Conservation (phyloP, 163 green algal genomes). For the Trebouxiophyceae sp. region DNA sequence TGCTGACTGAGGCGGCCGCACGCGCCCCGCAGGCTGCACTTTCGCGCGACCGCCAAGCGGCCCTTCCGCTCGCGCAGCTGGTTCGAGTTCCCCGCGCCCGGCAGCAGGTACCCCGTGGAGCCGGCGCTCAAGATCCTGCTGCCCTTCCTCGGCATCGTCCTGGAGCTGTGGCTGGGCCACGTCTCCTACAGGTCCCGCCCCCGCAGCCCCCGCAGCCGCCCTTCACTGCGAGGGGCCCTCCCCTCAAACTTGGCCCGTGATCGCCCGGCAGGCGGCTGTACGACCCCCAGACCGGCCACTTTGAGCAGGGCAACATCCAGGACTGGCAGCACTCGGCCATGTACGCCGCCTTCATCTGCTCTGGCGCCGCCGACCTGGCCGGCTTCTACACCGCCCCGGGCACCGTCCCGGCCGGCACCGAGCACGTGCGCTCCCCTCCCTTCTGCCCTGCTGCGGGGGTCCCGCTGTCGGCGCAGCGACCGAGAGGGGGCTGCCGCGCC, state of each 20-base stretch:
- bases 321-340: conserved; percentile 58
- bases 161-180: conserved; percentile 55
- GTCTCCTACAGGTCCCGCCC: conserved; percentile 27
- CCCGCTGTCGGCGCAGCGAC: too few relatives aligned
- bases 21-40: conserved; percentile 13
- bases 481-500: too few relatives aligned
- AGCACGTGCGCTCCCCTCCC: conserved; percentile 25
- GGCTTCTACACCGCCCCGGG: conserved; percentile 11
- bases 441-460: neutral
- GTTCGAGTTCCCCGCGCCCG: conserved; percentile 19
- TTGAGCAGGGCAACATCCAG: conserved; percentile 44
- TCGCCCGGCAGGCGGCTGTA: conserved; percentile 39
- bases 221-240: too few relatives aligned
- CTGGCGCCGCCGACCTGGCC: conserved; percentile 44
- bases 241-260: too few relatives aligned
- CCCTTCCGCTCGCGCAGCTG: conserved; percentile 31
- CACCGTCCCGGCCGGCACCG: conserved; percentile 24
- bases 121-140: conserved; percentile 44
- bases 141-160: conserved; percentile 45
- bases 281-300: conserved; percentile 28
- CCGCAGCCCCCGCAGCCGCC: too few relatives aligned
- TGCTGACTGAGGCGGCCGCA: too few relatives aligned
- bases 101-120: conserved; percentile 33
- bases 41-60: conserved; percentile 8
- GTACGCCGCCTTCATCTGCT: conserved; percentile 47